phyloP scores from a whole-genome alignment of 2,329 filamentous ascomycete species.

The Colletotrichum lindemuthianum region DNA sequence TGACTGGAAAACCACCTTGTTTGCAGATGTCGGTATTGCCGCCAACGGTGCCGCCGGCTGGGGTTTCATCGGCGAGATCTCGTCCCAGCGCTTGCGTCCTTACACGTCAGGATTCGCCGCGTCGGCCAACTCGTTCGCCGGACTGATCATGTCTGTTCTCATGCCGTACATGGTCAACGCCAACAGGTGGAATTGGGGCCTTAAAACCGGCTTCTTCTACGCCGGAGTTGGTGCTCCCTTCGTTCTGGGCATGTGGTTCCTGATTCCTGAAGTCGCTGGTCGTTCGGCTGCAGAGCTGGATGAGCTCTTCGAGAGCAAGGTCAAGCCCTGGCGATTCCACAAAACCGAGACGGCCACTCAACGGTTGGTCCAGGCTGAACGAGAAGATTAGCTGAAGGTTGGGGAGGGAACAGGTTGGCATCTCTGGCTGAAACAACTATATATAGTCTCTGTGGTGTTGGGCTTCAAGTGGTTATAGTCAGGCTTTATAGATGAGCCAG shows the following conservation, averaged over 20 bases:
- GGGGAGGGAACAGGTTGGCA: too few relatives aligned
- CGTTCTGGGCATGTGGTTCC: constrained; percentile 39
- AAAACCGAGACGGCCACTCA: constrained; percentile 34
- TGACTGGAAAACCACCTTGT: too few relatives aligned
- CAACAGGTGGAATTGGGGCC: constrained; percentile 44
- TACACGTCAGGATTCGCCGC: constrained; percentile 45
- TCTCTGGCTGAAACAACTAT: too few relatives aligned
- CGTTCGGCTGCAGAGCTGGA: constrained; percentile 42
- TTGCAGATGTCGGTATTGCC: constrained; percentile 40
- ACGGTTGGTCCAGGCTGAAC: constrained; percentile 12
- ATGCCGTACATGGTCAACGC: constrained; percentile 47
- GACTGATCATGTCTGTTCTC: constrained; percentile 37
- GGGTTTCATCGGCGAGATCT: constrained; percentile 47
- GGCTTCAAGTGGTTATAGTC: too few relatives aligned
- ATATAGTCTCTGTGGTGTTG: too few relatives aligned
- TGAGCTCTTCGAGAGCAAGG: constrained; percentile 40
- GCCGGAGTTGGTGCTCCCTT: constrained; percentile 42
- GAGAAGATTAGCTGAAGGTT: background rate
- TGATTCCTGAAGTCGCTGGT: constrained; percentile 35
- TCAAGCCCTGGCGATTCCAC: constrained; percentile 41
- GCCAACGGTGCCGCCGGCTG: constrained; percentile 43
- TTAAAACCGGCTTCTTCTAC: constrained; percentile 46
- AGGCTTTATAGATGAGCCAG: too few relatives aligned
- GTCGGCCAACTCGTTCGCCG: constrained; percentile 39
- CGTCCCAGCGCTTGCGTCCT: constrained; percentile 45